Base-by-base conservation (phyloP, 169 alveolate genomes). In the Toxoplasma gondii region DNA sequence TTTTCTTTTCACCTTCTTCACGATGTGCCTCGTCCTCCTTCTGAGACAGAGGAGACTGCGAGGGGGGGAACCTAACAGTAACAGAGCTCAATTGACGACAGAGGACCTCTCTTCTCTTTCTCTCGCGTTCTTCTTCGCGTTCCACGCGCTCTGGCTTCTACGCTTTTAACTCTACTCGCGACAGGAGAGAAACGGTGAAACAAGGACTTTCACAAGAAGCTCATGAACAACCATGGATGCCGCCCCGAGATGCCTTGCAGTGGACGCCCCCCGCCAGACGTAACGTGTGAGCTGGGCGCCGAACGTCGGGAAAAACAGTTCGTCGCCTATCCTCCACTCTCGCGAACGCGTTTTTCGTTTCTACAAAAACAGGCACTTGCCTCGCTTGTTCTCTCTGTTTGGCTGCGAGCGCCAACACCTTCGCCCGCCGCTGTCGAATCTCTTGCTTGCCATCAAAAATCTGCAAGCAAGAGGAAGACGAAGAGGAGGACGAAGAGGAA, bases 401-500 rank as follows among this genome's bases (percentile, higher is more conserved):
- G n/a, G 49, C 45, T 19, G 86, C 86, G 29, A 78, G 22, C 44
- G 39, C 86, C 86, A 78, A n/a, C n/a, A 78, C 86, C 86, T 78
- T 78, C 44, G 86, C 86, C 44, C 86, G 39, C 44, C 86, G 86
- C 4, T 19, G 44, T 45, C 43, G 12, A 17, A 78, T n/a, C 86
- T 78, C 86, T 31, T n/a, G n/a, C n/a, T 27, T 64, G 7, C 74
- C 34, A 4, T 64, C 31, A 4, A 27, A 64, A 31, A 64, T 31
- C 7, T 7, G n/a, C 74, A 27, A 4, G 5, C 5, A 16, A 4
- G 74, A 16, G 31, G n/a, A 27, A 19, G 74, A 27, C 9, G 74
- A 16, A 16, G 74, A 16, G 24, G 74, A 16, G 29, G 74, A 49
- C 9, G 74, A 4, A 10, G 74, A 27, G 29, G 74, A 64, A 31